These are phyloP conservation scores for Stephania japonica DNA, from an alignment of 164 flowering plant genomes.

Conservation along the genomic window DNA sequence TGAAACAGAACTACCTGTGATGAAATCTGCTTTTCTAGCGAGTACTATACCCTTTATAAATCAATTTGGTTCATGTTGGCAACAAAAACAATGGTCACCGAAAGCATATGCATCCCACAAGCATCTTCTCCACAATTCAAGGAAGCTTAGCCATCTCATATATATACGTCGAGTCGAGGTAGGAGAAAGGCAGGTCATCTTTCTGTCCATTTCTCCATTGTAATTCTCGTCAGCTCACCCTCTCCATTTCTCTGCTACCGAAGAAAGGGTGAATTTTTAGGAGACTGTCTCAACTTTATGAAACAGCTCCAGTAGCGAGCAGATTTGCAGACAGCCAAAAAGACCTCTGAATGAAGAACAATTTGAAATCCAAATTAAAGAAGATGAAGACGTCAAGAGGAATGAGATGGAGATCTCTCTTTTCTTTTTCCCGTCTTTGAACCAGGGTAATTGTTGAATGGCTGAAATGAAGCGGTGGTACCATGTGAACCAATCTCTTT, in stretches of 20 bases:
- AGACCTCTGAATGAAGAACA: background rate
- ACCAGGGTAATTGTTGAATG: background rate
- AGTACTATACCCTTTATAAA: too few relatives aligned
- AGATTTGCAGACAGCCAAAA: background rate
- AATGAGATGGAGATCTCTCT: slow-evolving; percentile 19
- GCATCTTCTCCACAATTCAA: background rate
- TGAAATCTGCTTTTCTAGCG: too few relatives aligned
- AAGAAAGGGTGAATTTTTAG: too few relatives aligned
- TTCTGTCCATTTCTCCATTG: background rate
- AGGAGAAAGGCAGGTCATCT: too few relatives aligned
- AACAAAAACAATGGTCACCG: background rate
- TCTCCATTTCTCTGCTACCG: too few relatives aligned
- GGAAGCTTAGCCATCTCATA: too few relatives aligned
- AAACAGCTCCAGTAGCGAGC: background rate
- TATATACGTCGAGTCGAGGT: too few relatives aligned
- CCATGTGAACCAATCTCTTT: background rate
- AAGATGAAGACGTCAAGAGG: background rate
- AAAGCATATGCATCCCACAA: background rate
- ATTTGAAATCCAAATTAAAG: background rate
- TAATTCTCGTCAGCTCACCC: too few relatives aligned
- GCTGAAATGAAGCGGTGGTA: slow-evolving; percentile 4
- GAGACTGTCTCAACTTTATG: too few relatives aligned
- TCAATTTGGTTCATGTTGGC: background rate
- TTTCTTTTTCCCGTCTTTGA: slow-evolving; percentile 34
- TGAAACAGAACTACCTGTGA: too few relatives aligned